phyloP scores from a whole-genome alignment of 129 eudicot species.

The Centrapalus pauciflorus region DNA sequence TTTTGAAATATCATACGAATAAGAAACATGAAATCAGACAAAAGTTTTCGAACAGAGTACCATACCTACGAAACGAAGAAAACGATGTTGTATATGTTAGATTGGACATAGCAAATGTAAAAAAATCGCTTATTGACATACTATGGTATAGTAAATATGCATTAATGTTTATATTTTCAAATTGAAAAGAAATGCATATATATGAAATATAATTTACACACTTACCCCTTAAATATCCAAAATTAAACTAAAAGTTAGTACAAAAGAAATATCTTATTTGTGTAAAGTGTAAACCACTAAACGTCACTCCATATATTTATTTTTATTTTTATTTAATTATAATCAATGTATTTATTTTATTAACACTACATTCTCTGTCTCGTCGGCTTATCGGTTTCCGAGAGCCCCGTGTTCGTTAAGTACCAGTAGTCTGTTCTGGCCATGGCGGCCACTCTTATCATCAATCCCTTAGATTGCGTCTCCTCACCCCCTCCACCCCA shows the following conservation, averaged over 20 bases:
- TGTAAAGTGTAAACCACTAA: background rate
- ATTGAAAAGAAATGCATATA: no score
- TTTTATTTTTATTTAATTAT: no score
- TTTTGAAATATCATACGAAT: no score
- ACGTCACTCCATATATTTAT: background rate
- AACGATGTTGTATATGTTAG: no score
- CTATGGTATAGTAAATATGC: no score
- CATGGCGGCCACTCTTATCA: slow-evolving; percentile 33
- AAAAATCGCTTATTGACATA: no score
- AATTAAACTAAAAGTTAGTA: background rate
- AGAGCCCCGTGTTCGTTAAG: slow-evolving; percentile 10
- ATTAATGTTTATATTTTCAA: no score
- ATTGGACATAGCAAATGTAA: no score
- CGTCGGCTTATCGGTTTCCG: slow-evolving; percentile 19
- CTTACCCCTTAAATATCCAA: background rate
- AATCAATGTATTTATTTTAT: background rate
- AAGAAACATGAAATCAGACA: no score
- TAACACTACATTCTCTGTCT: slow-evolving; percentile 28
- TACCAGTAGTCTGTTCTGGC: slow-evolving; percentile 19
- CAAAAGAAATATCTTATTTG: background rate
- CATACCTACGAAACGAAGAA: no score
- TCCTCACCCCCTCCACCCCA: background rate
- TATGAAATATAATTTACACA: no score
- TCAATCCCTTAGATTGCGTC: slow-evolving; percentile 14
- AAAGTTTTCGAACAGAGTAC: no score